These are phyloP conservation scores for Stenocarpella maydis DNA, from an alignment of 2,329 filamentous ascomycete genomes.

Conservation along the genomic window DNA sequence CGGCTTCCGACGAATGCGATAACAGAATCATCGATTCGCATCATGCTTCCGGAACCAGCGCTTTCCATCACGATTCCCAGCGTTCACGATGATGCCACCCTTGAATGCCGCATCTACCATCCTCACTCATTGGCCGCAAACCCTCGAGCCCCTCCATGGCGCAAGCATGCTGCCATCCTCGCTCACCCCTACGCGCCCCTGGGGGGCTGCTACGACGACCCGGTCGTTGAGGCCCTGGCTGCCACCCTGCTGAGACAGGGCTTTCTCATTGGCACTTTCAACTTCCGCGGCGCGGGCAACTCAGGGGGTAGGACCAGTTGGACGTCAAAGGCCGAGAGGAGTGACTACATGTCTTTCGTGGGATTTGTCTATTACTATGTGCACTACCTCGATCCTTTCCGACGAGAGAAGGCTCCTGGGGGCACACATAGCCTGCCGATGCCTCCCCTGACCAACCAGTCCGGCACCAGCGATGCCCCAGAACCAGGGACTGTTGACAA, in stretches of 20 bases:
- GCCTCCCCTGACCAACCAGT: constrained; percentile 1
- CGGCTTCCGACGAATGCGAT: background rate
- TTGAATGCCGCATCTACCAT: constrained; percentile 87
- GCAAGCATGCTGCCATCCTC: constrained; percentile 67
- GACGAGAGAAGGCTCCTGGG: constrained; percentile 1
- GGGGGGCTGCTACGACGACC: constrained; percentile 86
- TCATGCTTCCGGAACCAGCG: constrained; percentile 64
- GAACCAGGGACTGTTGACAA: constrained; percentile 23
- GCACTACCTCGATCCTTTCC: constrained; percentile 60
- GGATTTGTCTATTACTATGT: constrained; percentile 82
- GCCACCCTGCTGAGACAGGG: constrained; percentile 72
- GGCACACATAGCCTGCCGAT: constrained; percentile 16
- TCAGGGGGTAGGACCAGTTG: constrained; percentile 86
- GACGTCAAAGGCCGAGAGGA: constrained; percentile 81
- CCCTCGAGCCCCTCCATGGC: constrained; percentile 51
- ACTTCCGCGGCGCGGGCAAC: constrained; percentile 84
- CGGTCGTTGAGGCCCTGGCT: constrained; percentile 73
- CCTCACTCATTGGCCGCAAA: constrained; percentile 56
- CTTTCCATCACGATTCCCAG: constrained; percentile 83
- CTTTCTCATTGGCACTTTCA: constrained; percentile 86
- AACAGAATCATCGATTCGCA: background rate
- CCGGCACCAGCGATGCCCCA: background rate
- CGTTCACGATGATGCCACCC: constrained; percentile 80
- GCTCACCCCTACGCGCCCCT: constrained; percentile 92
- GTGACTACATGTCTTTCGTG: constrained; percentile 84